phyloP scores from a whole-genome alignment of 2,329 filamentous ascomycete genomes.

The Hymenoscyphus fructigenus region DNA sequence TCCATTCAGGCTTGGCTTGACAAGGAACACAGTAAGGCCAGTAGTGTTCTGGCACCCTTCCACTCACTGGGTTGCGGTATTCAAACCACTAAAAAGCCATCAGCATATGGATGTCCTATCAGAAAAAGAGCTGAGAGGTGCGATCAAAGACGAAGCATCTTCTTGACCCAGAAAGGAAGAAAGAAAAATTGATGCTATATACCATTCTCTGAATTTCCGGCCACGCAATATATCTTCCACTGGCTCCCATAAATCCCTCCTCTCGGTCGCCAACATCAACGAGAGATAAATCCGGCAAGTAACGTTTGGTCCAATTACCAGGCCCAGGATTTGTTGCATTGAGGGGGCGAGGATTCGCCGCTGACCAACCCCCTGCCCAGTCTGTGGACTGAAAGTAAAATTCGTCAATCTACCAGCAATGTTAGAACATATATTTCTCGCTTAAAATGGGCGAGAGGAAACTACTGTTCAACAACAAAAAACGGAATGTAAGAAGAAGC shows the following conservation, averaged over 20 bases:
- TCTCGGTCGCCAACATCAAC: not conserved
- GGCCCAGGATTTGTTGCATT: not conserved
- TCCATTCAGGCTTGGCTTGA: conserved; percentile 8
- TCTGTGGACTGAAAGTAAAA: conserved; percentile 5
- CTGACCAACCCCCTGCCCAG: conserved; percentile 6
- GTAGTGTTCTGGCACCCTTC: conserved; percentile 5
- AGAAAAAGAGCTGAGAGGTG: too few species aligned
- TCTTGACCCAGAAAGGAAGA: too few species aligned
- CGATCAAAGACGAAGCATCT: too few species aligned
- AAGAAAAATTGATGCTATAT: too few species aligned
- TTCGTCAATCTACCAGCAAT: conserved; percentile 3
- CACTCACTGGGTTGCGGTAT: conserved; percentile 7
- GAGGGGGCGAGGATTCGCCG: not conserved
- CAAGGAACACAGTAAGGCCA: conserved; percentile 7
- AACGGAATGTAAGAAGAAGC: too few species aligned
- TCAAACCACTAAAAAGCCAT: not conserved
- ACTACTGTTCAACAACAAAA: too few species aligned
- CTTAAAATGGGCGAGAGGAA: too few species aligned
- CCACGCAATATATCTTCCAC: conserved; percentile 1
- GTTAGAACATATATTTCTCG: too few species aligned
- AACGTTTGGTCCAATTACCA: not conserved
- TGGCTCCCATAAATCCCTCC: not conserved
- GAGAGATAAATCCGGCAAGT: not conserved
- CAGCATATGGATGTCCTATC: too few species aligned
- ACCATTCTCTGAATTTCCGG: conserved; percentile 8